Base-by-base conservation (phyloP, 768 basidiomycete species). In the Mycena rosella region DNA sequence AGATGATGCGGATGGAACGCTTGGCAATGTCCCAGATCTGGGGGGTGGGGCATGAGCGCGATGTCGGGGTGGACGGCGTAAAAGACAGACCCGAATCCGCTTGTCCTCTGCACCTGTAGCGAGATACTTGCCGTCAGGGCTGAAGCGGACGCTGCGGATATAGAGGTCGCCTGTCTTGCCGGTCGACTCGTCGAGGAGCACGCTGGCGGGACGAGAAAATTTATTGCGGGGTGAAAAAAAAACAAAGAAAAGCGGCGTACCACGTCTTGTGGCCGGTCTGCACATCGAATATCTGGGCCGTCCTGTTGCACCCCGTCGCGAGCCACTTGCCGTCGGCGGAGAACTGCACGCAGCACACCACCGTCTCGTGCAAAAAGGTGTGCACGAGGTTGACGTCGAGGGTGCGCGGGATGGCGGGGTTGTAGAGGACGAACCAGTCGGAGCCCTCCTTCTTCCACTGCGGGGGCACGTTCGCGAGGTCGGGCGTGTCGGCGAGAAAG, bases 51-150 rank as follows among this genome's bases (percentile, higher is more conserved):
- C 61, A 68, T 34, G 61, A 26, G 30, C 38, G 14, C 10, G 3
- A 44, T 14, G 20, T 17, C 9, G 29, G 42, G 10, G 40, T 44
- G 11, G 13, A 29, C 22, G 26, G 47, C 6, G 18, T n/a, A 29
- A 22, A 13, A 32, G 42, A 74, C 88, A 73, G 73, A 96, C 96
- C 74, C 97, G 85, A 74, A 99, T 96, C 74, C 92, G 91, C 67
- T 93, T 89, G 81, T 99, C 97, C 78, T 99, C 97, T 0, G 96
- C 96, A 17, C 97, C 97, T 7, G 97, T 98, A 26, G 97, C 97
- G 45, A 98, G 88, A 67, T 86, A 90, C 78, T 94, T 96, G 42
- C 96, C 95, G 78, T 99, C 96, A 11, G 95, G 93, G 55, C 96
- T 97, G 81, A 98, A 97, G 67, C 93, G 88, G 29, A 98, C 96